phyloP scores from a whole-genome alignment of 1,284 basidiomycete genomes.

The Cystobasidium slooffiae region DNA sequence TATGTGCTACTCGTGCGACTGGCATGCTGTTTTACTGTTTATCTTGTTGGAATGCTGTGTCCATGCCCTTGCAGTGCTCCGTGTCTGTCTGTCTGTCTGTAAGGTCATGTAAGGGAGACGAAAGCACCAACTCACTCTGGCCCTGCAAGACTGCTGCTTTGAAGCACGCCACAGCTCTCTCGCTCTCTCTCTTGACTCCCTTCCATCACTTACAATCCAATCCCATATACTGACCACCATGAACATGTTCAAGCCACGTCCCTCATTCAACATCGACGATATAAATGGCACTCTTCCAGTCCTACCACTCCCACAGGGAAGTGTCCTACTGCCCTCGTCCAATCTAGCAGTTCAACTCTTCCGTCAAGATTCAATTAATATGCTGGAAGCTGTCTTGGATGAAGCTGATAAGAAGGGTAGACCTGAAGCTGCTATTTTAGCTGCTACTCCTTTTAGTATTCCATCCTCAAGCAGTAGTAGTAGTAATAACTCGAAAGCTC shows the following conservation, averaged over 20 bases:
- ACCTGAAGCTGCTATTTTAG: constrained; percentile 24
- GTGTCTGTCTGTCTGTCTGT: too few relatives aligned
- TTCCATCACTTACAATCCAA: neutral
- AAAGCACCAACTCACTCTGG: too few relatives aligned
- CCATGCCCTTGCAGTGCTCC: too few relatives aligned
- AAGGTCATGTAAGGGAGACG: too few relatives aligned
- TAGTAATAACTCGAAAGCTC: neutral
- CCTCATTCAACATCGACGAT: neutral
- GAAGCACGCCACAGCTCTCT: too few relatives aligned
- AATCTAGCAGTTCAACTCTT: constrained; percentile 47
- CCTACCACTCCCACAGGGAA: constrained; percentile 40
- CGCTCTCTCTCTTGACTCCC: too few relatives aligned
- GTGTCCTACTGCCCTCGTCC: constrained; percentile 46
- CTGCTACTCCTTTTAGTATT: neutral
- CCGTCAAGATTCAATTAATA: constrained; percentile 33
- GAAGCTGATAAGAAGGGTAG: constrained; percentile 9
- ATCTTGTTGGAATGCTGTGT: too few relatives aligned
- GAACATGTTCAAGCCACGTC: constrained; percentile 5
- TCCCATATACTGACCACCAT: neutral
- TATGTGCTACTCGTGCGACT: too few relatives aligned
- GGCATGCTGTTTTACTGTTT: too few relatives aligned
- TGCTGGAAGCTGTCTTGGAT: constrained; percentile 45
- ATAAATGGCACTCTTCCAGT: constrained; percentile 31
- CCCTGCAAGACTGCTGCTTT: too few relatives aligned
- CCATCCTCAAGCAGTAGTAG: neutral